phyloP scores from a whole-genome alignment of 805 yeast genomes.

The Myxozyma melibiosi region DNA sequence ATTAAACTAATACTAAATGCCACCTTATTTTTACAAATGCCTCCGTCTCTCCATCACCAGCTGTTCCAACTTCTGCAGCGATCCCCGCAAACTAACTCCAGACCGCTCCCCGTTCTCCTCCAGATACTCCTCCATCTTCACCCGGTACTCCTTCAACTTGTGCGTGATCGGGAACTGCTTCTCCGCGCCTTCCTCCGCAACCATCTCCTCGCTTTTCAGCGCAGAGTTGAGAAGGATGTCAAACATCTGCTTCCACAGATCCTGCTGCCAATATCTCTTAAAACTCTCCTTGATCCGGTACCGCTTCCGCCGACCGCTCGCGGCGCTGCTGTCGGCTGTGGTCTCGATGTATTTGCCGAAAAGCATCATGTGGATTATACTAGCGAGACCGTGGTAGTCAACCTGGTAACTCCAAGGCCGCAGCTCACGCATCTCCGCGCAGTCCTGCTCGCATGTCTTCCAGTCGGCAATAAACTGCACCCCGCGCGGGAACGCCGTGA shows the following conservation, averaged over 20 bases:
- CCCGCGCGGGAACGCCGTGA: constrained; percentile 51
- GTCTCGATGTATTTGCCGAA: constrained; percentile 67
- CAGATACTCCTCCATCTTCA: constrained; percentile 50
- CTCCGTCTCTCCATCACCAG: constrained; percentile 10
- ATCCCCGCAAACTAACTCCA: constrained; percentile 34
- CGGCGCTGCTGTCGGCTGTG: constrained; percentile 35
- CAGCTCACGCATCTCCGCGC: constrained; percentile 64
- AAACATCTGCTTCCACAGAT: constrained; percentile 71
- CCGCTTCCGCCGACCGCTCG: constrained; percentile 19
- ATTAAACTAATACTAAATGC: neutral
- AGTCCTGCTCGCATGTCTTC: constrained; percentile 67
- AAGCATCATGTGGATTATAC: constrained; percentile 68
- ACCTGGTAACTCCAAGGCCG: constrained; percentile 75
- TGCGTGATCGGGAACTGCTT: constrained; percentile 48
- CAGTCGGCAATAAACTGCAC: constrained; percentile 62
- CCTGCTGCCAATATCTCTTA: constrained; percentile 75
- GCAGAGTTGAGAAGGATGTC: constrained; percentile 64
- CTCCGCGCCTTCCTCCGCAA: neutral
- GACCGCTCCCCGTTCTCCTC: constrained; percentile 35
- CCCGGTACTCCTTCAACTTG: constrained; percentile 44
- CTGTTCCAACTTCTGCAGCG: constrained; percentile 31
- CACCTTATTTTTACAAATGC: neutral
- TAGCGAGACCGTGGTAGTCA: constrained; percentile 83
- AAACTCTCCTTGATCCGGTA: constrained; percentile 51
- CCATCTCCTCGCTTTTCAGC: constrained; percentile 14